Base-by-base conservation (phyloP, 129 eudicot genomes). In the Logfia minima region DNA sequence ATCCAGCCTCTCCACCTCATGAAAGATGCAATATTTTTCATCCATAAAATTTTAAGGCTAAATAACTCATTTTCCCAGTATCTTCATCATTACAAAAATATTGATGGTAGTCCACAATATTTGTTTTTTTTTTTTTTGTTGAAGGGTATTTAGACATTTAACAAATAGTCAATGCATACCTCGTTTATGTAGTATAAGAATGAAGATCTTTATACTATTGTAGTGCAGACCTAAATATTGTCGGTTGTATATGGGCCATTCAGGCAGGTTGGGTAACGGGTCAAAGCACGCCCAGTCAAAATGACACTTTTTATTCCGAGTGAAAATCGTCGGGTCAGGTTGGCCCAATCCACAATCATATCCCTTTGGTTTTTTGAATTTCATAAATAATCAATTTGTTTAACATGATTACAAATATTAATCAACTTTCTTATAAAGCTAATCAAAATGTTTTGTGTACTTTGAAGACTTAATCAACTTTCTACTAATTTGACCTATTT, bases 121-220 rank as follows among this genome's bases (percentile, higher is more conserved):
- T 41, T 41, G 10, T 63, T 26, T 23, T 23, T 23, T 23, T 1
- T 23, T 23, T 23, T 23, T 0, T 23, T 0, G 0, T 23, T 0
- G 1, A 23, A 16, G 62, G 41, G 62, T 26, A 48, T 51, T 66
- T 76, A 66, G 66, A 48, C 66, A 66, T 51, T 18, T 32, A 11
- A 43, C 55, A 75, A 28, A 65, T 65, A 76, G 21, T 45, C 32
- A 74, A 73, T 61, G n/a, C 68, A 28, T 64, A 64, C 68, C 31
- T 19, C 1, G 14, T 35, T 18, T 16, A 21, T 24, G 51, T 23
- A 19, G 21, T 70, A 24, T 17, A 21, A 28, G 26, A 41, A 0
- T 8, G 21, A 14, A 21, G 10, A 13, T 39, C 23, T 3, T 70
- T 45, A 32, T 70, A 32, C 8, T 24, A 52, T 24, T 68, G 52